These are phyloP conservation scores for Euphorbia peplus DNA, from an alignment of 345 rosid genomes.

Conservation along the genomic window DNA sequence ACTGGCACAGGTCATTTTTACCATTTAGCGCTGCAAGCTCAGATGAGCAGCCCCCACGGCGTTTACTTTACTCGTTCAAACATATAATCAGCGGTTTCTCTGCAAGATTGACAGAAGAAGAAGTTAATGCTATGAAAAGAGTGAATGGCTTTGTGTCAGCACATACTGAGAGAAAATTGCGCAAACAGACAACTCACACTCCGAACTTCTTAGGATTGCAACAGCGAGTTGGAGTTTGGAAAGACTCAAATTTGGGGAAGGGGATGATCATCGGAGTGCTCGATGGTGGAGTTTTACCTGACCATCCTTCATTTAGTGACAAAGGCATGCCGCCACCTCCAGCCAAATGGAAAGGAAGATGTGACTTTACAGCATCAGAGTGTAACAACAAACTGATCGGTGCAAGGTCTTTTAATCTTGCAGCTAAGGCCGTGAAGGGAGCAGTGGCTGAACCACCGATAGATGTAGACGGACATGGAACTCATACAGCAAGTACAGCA, in stretches of 20 bases:
- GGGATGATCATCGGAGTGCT: conserved; percentile 24
- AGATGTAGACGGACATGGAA: conserved; percentile 27
- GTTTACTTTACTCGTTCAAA: conserved; percentile 35
- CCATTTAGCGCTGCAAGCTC: conserved; percentile 20
- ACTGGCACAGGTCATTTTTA: conserved; percentile 35
- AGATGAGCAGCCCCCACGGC: conserved; percentile 5
- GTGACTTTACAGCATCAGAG: conserved; percentile 15
- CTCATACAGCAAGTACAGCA: conserved; percentile 29
- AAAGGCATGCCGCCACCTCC: conserved; percentile 27
- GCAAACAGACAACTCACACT: conserved; percentile 11
- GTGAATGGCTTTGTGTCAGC: conserved; percentile 35
- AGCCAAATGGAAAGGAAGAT: conserved; percentile 25
- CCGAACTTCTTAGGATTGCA: conserved; percentile 26
- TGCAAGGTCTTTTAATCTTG: conserved; percentile 14
- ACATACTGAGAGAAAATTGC: conserved; percentile 28
- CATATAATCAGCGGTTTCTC: conserved; percentile 44
- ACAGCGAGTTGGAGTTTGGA: conserved; percentile 18
- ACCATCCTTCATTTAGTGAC: conserved; percentile 27
- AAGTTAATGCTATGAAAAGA: conserved; percentile 29
- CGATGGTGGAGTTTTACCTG: conserved; percentile 18
- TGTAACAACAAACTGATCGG: conserved; percentile 26
- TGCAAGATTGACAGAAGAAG: conserved; percentile 40
- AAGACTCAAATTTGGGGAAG: conserved; percentile 21
- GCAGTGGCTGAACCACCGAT: conserved; percentile 1
- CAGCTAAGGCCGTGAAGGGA: conserved; percentile 5